Percentiles rank a stretch among this genome's conserved stretches.
phyloP scores from a whole-genome alignment of 306 rosid genomes.

The Prunus persica region DNA sequence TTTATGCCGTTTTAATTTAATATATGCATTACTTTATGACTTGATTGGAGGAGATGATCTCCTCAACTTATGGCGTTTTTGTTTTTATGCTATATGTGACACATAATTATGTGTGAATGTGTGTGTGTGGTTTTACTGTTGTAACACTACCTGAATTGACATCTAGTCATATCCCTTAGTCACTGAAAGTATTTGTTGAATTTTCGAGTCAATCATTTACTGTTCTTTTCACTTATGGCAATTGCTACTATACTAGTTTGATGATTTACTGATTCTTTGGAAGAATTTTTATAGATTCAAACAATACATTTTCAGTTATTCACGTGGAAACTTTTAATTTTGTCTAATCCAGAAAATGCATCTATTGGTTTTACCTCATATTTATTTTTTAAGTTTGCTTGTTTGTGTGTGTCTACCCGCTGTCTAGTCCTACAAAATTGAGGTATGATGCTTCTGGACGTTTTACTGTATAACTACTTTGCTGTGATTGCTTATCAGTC shows the following conservation, averaged over 20 bases:
- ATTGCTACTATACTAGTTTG: too few relatives aligned
- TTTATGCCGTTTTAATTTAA: slow-evolving; percentile 5
- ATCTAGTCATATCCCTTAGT: not conserved
- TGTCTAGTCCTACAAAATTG: not conserved
- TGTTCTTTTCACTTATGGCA: not conserved
- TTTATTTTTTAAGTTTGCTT: too few relatives aligned
- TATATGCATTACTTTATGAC: slow-evolving; percentile 9
- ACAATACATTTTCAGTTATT: too few relatives aligned
- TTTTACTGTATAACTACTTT: not conserved
- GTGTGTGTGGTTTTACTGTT: not conserved
- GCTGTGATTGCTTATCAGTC: not conserved
- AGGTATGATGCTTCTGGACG: not conserved
- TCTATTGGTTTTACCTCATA: too few relatives aligned
- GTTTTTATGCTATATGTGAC: not conserved
- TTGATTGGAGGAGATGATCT: not conserved
- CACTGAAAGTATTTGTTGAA: not conserved
- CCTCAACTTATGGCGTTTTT: not conserved
- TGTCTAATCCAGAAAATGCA: too few relatives aligned
- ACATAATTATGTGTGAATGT: not conserved
- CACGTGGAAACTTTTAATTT: too few relatives aligned
- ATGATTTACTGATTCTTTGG: too few relatives aligned
- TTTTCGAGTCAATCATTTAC: not conserved
- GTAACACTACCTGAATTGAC: not conserved
- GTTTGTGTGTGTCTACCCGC: too few relatives aligned
- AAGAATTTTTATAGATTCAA: too few relatives aligned